Evolutionary conservation across 1,284 basidiomycete species (phyloP).

Genomic region (Coniferiporia weirii): DNA sequence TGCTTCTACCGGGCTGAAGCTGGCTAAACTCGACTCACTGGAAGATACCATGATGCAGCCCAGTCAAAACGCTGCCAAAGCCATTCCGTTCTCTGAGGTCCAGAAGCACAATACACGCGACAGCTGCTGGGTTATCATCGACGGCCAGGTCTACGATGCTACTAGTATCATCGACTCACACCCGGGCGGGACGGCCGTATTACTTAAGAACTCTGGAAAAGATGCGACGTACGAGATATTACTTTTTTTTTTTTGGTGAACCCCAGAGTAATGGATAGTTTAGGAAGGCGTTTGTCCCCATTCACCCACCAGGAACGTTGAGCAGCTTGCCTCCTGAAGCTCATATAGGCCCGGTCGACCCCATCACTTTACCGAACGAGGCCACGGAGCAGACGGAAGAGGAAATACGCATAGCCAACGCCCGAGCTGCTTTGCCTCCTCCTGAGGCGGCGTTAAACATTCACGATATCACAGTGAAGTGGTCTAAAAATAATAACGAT

Average conservation of each 20-base stretch:
- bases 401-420: conserved; percentile 37
- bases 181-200: conserved; percentile 46
- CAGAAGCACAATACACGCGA: conserved; percentile 43
- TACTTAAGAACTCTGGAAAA: conserved; percentile 46
- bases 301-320: conserved; percentile 32
- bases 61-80: conserved; percentile 6
- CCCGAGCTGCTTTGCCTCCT: conserved; percentile 35
- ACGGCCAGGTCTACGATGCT: conserved; percentile 37
- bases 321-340: conserved; percentile 28
- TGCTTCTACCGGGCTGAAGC: neutral
- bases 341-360: conserved; percentile 43
- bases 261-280: neutral
- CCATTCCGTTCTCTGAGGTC: conserved; percentile 44
- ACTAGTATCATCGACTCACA: conserved; percentile 47
- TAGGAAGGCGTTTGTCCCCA: conserved; percentile 34
- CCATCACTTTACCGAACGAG: conserved; percentile 33
- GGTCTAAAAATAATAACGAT: neutral
- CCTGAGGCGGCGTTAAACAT: conserved; percentile 41
- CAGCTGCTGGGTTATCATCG: conserved; percentile 49
- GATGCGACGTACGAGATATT: conserved; percentile 41
- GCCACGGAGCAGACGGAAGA: conserved; percentile 34
- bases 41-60: neutral
- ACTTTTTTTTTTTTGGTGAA: conserved; percentile 1
- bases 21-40: conserved; percentile 1
- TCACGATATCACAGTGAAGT: conserved; percentile 37